These are phyloP conservation scores for Boletus sensibilis DNA, from an alignment of 768 basidiomycete genomes.

Conservation along the genomic window DNA sequence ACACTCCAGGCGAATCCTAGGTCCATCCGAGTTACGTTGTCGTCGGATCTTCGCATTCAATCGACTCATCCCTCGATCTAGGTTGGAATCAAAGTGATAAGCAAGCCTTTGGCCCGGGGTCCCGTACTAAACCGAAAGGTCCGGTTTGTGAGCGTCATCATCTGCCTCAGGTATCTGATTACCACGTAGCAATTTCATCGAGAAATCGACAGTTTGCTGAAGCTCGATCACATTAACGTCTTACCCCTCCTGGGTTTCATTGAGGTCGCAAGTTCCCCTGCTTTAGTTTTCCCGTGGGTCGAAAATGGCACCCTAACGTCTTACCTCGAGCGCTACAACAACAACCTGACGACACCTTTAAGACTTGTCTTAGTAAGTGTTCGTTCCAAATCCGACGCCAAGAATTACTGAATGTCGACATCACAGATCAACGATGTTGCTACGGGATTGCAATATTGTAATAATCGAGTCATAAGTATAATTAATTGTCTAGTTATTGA, in stretches of 20 bases:
- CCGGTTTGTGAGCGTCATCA: not conserved
- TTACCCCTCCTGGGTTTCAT: not conserved
- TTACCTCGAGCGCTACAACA: not conserved
- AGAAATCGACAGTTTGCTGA: not conserved
- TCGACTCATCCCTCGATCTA: not conserved
- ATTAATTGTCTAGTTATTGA: not conserved
- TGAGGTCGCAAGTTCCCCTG: not conserved
- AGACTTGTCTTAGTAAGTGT: not conserved
- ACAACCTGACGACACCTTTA: not conserved
- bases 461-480: not conserved
- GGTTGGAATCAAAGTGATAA: not conserved
- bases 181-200: not conserved
- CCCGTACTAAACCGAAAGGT: not conserved
- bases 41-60: not conserved
- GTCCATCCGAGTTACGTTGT: not conserved
- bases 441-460: not conserved
- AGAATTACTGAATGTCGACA: not conserved
- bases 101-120: too few species aligned
- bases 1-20: not conserved
- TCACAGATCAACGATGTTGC: not conserved
- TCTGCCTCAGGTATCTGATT: not conserved
- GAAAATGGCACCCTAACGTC: not conserved
- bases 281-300: not conserved
- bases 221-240: not conserved
- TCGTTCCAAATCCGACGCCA: not conserved